Base-by-base conservation (phyloP, 2,329 filamentous ascomycete genomes). In the Neopestalotiopsis rosae region DNA sequence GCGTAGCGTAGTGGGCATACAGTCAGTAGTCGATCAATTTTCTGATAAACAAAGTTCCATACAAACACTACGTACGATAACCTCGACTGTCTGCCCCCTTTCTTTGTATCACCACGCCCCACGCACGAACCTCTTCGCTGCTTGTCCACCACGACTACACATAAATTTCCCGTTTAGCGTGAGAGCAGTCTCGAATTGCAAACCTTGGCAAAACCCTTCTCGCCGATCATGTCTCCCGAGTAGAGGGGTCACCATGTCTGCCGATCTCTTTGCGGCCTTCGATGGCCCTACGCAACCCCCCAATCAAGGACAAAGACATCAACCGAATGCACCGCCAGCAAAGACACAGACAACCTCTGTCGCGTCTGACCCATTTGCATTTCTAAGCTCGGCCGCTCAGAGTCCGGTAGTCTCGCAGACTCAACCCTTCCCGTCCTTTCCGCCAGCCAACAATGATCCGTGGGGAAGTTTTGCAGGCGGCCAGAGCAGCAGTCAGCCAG, bases 221-320 rank as follows among this genome's bases (percentile, higher is more conserved):
- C n/a, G 24, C 30, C 57, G 57, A 62, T 62, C 32, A 62, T 62
- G 59, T 20, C 34, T 9, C 28, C 28, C 30, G 59, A 14, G 34
- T 62, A 62, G 32, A 20, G 32, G 59, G n/a, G 30, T 34, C 40
- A 72, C 45, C 70, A 91, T 91, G 89, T 91, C 89, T 73, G 88
- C 89, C 71, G 89, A 91, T 78, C 85, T 91, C 68, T 89, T 91
- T 75, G 89, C 88, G 67, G 87, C 89, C 72, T 90, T 91, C 73
- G 88, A 87, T 74, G 82, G 81, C 73, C 81, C 84, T 72, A 83
- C 57, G 30, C 49, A 42, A 63, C 62, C 69, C 40, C 67, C 69
- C 30, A 57, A 40, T 24, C 56, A 30, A 40, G 56, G 28, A 6
- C 57, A 61, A 38, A 38, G 10, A 34, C 30, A 24, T 20, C 45